Evolutionary conservation across 805 yeast species (phyloP).

Genomic region (Teunomyces atbi): DNA sequence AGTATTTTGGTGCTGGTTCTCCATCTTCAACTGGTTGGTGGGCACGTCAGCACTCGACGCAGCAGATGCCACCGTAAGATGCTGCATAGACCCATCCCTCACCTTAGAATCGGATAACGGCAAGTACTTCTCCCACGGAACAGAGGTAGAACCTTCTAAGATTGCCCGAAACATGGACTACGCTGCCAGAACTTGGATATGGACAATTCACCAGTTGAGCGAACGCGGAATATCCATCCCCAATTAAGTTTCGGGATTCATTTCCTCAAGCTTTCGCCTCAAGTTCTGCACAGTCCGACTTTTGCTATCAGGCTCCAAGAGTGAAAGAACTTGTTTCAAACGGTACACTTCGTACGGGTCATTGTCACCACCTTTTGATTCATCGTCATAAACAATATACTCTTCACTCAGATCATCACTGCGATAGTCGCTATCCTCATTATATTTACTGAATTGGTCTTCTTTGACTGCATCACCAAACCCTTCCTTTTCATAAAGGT

Average conservation of each 20-base stretch:
- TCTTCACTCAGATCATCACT: constrained; percentile 9
- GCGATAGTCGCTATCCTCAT: constrained; percentile 14
- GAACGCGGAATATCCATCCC: constrained; percentile 42
- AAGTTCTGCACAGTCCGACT: not conserved
- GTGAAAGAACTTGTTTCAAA: constrained; percentile 1
- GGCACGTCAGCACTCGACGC: constrained; percentile 78
- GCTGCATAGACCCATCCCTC: constrained; percentile 55
- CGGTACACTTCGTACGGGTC: constrained; percentile 2
- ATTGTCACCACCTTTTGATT: not conserved
- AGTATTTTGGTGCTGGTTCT: constrained; percentile 68
- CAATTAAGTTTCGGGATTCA: constrained; percentile 6
- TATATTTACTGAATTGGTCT: constrained; percentile 6
- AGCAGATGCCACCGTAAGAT: constrained; percentile 58
- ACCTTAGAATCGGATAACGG: constrained; percentile 62
- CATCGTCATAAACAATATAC: not conserved
- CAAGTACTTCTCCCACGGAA: constrained; percentile 57
- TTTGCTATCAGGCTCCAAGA: not conserved
- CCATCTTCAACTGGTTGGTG: constrained; percentile 62
- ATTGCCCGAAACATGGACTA: constrained; percentile 56
- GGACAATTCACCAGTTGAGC: constrained; percentile 65
- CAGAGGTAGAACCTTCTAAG: constrained; percentile 52
- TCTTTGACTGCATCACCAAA: not conserved
- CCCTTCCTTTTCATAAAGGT: constrained; percentile 4
- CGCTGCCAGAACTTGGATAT: constrained; percentile 72
- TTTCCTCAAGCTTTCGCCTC: not conserved